phyloP scores from a whole-genome alignment of 2,329 filamentous ascomycete species.

The Botrytis cinerea region DNA sequence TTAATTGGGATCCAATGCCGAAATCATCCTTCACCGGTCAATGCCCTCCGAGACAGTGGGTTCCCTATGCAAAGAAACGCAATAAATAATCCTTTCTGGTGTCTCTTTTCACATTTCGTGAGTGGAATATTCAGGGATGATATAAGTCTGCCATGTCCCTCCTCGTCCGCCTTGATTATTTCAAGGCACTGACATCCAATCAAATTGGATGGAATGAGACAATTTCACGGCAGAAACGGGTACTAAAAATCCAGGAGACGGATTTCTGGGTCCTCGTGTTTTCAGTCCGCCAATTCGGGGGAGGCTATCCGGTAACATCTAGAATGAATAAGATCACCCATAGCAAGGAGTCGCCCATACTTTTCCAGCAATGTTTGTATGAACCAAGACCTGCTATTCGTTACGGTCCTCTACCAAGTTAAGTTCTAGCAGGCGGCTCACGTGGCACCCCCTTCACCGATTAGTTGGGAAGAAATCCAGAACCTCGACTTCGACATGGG shows the following conservation, averaged over 20 bases:
- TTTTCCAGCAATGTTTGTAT: constrained; percentile 7
- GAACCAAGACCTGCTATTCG: constrained; percentile 12
- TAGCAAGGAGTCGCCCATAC: constrained; percentile 15
- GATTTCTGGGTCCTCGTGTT: constrained; percentile 23
- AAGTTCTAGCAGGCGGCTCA: constrained; percentile 13
- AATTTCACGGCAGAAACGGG: constrained; percentile 21
- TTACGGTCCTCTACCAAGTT: background rate
- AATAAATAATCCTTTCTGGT: constrained; percentile 4
- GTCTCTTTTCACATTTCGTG: constrained; percentile 11
- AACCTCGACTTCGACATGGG: constrained; percentile 22
- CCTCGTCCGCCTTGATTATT: constrained; percentile 21
- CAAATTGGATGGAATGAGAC: constrained; percentile 13
- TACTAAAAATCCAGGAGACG: constrained; percentile 22
- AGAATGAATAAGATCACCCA: constrained; percentile 20
- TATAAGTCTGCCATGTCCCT: constrained; percentile 13
- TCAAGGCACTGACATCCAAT: constrained; percentile 5
- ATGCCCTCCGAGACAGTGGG: constrained; percentile 19
- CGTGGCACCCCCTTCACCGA: constrained; percentile 22
- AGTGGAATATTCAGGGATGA: constrained; percentile 23
- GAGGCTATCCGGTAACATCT: constrained; percentile 25
- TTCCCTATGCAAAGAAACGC: constrained; percentile 6
- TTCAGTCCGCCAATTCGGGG: constrained; percentile 21
- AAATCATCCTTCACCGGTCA: constrained; percentile 22
- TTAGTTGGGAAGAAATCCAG: constrained; percentile 21
- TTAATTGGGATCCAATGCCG: constrained; percentile 13